Evolutionary conservation across 495 filamentous ascomycete genomes (phyloP).

Genomic region (Friedmanniomyces simplex): DNA sequence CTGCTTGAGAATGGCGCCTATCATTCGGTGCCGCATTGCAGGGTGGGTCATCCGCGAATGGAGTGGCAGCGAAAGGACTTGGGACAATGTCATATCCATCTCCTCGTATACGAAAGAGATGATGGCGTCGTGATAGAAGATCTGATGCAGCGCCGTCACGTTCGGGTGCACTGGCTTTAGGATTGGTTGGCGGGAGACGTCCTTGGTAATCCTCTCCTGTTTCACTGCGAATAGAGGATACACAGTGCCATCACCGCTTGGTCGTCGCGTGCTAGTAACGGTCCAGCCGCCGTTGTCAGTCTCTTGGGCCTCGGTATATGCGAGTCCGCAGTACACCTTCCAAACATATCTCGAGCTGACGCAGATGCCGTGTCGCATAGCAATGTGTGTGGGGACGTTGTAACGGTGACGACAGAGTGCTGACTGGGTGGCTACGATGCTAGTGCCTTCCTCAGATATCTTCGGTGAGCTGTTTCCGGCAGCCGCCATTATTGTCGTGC

Average conservation of each 20-base stretch:
- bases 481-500: too few relatives aligned
- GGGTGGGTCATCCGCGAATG: too few relatives aligned
- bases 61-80: too few relatives aligned
- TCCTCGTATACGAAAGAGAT: background rate
- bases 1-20: too few relatives aligned
- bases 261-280: background rate
- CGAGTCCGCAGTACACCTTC: background rate
- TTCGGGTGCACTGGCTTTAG: background rate
- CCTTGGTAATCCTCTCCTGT: background rate
- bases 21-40: too few relatives aligned
- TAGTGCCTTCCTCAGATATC: too few relatives aligned
- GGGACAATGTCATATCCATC: background rate
- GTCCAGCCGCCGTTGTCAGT: background rate
- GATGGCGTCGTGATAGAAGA: background rate
- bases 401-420: too few relatives aligned
- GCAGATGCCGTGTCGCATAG: background rate
- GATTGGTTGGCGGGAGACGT: background rate
- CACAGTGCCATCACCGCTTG: background rate
- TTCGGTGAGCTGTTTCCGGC: too few relatives aligned
- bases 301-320: background rate
- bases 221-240: background rate
- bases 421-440: too few relatives aligned
- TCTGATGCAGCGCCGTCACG: background rate
- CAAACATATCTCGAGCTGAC: background rate
- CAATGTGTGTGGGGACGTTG: background rate